Conservation (phyloP, 139 green algal genomes). For the Nannochloris sp. region DNA sequence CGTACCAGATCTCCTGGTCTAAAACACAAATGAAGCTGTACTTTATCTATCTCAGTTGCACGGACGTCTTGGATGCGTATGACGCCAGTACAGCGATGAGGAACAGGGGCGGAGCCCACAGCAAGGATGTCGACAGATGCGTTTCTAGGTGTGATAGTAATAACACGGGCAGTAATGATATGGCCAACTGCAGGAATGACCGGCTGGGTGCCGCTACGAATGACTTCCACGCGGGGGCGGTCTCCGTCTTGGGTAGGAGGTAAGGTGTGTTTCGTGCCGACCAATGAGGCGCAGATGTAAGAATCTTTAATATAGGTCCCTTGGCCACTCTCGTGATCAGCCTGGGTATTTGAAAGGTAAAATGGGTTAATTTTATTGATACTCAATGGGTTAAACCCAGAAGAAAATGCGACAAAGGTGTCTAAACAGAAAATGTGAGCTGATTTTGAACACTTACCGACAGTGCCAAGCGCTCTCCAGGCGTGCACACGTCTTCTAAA, state of each 20-base stretch:
- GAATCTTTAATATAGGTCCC: conserved; percentile 40
- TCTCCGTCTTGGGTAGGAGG: neutral
- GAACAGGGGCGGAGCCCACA: conserved; percentile 45
- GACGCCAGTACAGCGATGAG: conserved; percentile 54
- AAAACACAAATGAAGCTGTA: conserved; percentile 81
- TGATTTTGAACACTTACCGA: neutral
- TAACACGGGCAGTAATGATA: conserved; percentile 34
- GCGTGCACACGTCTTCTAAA: neutral
- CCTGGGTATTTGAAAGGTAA: neutral
- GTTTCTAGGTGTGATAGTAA: conserved; percentile 32
- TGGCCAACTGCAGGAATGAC: conserved; percentile 34
- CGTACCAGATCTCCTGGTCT: conserved; percentile 81
- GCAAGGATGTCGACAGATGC: conserved; percentile 57
- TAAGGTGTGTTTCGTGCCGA: conserved; percentile 26
- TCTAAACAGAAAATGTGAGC: too few species aligned
- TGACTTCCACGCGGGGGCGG: conserved; percentile 20
- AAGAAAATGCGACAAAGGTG: too few species aligned
- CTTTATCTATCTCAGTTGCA: conserved; percentile 78
- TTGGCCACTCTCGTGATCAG: conserved; percentile 25
- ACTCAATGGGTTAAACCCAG: too few species aligned
- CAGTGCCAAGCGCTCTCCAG: conserved; percentile 1
- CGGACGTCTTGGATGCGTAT: conserved; percentile 74
- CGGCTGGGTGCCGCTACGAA: conserved; percentile 1
- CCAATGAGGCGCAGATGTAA: conserved; percentile 41
- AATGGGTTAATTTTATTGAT: neutral